A percentile compares a stretch with the other conserved stretches of the same genome.
Evolutionary conservation across 129 eudicot species (phyloP).

Genomic region (Tagetes erecta): DNA sequence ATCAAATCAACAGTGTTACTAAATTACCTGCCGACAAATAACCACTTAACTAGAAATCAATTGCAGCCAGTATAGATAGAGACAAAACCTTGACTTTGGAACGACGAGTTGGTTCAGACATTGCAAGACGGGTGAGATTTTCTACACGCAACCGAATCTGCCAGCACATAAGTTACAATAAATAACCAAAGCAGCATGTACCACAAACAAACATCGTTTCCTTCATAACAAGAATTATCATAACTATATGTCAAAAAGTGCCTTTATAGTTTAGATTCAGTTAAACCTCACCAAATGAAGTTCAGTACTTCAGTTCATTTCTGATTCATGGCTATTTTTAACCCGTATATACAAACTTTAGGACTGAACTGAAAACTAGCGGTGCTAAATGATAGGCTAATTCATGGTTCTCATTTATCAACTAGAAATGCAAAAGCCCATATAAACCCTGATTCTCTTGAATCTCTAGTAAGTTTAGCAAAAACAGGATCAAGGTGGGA

Average conservation of each 20-base stretch:
- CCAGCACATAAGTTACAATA: constrained; percentile 11
- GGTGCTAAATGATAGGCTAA: not conserved
- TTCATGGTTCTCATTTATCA: not conserved
- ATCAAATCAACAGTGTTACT: constrained; percentile 6
- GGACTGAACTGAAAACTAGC: not conserved
- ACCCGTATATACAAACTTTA: not conserved
- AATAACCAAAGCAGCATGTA: constrained; percentile 10
- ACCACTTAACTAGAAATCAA: constrained; percentile 10
- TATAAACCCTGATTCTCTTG: constrained; percentile 16
- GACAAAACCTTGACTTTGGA: constrained; percentile 75
- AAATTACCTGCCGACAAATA: not conserved
- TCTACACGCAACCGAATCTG: constrained; percentile 65
- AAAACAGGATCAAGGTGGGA: no score
- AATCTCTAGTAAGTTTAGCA: not conserved
- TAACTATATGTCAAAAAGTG: not conserved
- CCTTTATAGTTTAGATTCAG: not conserved
- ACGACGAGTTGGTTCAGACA: constrained; percentile 58
- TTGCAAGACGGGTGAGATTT: constrained; percentile 50
- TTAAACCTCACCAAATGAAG: not conserved
- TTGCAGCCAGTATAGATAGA: not conserved
- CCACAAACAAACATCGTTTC: not conserved
- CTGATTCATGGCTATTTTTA: not conserved
- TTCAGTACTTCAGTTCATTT: not conserved
- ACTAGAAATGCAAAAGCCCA: not conserved
- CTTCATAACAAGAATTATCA: not conserved